Conservation (phyloP, 2,329 filamentous ascomycete genomes). For the Stagonosporopsis tanaceti region DNA sequence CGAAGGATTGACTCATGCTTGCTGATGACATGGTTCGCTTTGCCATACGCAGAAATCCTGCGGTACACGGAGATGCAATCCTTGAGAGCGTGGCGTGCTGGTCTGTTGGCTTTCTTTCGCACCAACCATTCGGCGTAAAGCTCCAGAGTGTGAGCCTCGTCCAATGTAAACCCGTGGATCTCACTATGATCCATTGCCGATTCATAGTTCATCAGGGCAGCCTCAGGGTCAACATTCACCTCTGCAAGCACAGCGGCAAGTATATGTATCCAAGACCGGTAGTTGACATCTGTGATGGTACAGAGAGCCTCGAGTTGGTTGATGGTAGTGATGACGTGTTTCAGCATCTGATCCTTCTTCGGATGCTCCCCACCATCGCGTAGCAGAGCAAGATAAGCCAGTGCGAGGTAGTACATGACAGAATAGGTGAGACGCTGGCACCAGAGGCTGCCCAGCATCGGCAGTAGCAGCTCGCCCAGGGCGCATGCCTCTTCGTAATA, state of each 20-base stretch:
- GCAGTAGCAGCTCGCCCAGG: conserved; percentile 53
- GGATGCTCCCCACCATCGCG: conserved; percentile 47
- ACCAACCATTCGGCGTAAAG: conserved; percentile 77
- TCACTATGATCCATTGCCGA: conserved; percentile 75
- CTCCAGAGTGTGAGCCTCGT: conserved; percentile 77
- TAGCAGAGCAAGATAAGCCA: conserved; percentile 52
- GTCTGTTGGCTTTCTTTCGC: conserved; percentile 69
- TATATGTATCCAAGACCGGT: conserved; percentile 72
- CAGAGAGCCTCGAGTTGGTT: conserved; percentile 71
- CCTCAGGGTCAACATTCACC: conserved; percentile 60
- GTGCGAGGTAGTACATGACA: conserved; percentile 53
- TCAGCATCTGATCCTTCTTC: conserved; percentile 59
- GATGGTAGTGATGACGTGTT: conserved; percentile 63
- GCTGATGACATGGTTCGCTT: conserved; percentile 72
- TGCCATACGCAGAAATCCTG: conserved; percentile 72
- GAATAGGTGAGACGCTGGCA: conserved; percentile 54
- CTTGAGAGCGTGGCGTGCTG: conserved; percentile 72
- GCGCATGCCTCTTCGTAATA: conserved; percentile 52
- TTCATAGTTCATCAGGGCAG: conserved; percentile 72
- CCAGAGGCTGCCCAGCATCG: conserved; percentile 54
- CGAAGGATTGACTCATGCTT: conserved; percentile 73
- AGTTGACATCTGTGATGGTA: conserved; percentile 72
- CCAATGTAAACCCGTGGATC: conserved; percentile 70
- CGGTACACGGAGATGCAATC: conserved; percentile 74
- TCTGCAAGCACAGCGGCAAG: conserved; percentile 75